phyloP scores from a whole-genome alignment of 768 basidiomycete genomes.

The Lactarius hatsudake region DNA sequence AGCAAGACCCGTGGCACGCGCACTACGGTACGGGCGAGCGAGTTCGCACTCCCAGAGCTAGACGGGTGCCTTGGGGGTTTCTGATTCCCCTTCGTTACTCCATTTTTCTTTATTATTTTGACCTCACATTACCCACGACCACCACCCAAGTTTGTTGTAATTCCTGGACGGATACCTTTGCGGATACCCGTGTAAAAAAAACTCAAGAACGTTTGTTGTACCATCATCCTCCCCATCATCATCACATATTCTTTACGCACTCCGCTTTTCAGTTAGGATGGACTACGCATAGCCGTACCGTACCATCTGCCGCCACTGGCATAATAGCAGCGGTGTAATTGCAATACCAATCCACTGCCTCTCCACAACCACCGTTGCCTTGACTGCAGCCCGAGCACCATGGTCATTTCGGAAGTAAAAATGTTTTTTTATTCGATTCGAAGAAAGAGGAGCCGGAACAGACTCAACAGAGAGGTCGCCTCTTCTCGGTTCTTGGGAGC shows the following conservation, averaged over 20 bases:
- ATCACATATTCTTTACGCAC: background rate
- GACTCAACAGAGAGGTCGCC: background rate
- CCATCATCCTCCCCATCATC: slow-evolving; percentile 2
- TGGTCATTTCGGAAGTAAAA: background rate
- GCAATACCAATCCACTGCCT: slow-evolving; percentile 11
- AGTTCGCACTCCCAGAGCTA: slow-evolving; percentile 25
- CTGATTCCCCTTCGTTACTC: slow-evolving; percentile 12
- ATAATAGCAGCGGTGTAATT: slow-evolving; percentile 15
- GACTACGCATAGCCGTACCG: slow-evolving; percentile 23
- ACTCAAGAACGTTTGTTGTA: slow-evolving; percentile 19
- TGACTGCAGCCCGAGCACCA: background rate
- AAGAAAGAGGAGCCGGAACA: background rate
- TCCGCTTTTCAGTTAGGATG: slow-evolving; percentile 13
- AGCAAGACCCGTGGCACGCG: slow-evolving; percentile 12
- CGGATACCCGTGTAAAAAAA: slow-evolving; percentile 15
- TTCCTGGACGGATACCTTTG: slow-evolving; percentile 6
- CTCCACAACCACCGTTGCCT: background rate
- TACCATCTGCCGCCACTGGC: background rate
- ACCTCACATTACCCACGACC: background rate
- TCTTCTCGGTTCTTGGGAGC: background rate
- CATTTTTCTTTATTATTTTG: background rate
- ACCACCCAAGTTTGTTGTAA: background rate
- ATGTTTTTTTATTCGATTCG: background rate
- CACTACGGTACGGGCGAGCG: slow-evolving; percentile 13
- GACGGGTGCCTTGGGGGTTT: slow-evolving; percentile 33